Evolutionary conservation across 73 alveolate species (phyloP), one percentile per base, ranked within the genome.

Genomic region (Blepharisma japonicum): DNA sequence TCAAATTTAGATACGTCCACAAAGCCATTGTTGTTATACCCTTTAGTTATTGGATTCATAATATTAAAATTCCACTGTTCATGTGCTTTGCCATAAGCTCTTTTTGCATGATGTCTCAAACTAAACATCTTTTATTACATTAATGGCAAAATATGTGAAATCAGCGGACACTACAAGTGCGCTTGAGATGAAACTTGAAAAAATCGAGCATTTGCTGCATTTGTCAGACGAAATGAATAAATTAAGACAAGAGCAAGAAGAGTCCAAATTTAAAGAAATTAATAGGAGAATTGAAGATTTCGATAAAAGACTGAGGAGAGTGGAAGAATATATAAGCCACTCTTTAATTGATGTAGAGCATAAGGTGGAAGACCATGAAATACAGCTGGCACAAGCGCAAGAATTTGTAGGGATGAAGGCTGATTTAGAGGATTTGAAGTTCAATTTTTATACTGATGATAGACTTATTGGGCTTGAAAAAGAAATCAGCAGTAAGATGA

Each of bases 401-500:
- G 47, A 61, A 61, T 14, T 61, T 25, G 47, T 39, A 61, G 23
- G n/a, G 18, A 18, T 61, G 14, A 61, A 61, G 23, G 46, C 47
- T 20, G 74, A 61, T 9, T 39, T 61, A 9, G 74, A 61, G 2
- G 74, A 61, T 25, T 25, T 61, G 3, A 61, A 61, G 23, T 61
- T n/a, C 46, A 14, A n/a, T 14, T 61, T 61, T 61, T 61, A 61
- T 61, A 61, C 74, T 20, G 74, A 61, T 61, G 74, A 61, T 14
- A 61, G 74, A 5, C 39, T 61, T 61, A 39, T 39, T 61, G 74
- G 47, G 5, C 46, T 61, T 18, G 74, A 61, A 61, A 61, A 61
- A 25, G 74, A 61, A 61, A n/a, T 61, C 18, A 61, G 23, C 23
- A 61, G 14, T 14, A 61, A 61, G 23, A 61, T 61, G 74, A n/a